These are phyloP conservation scores for Aphanomyces invadans DNA, from an alignment of 352 stramenopile genomes.

Conservation along the genomic window DNA sequence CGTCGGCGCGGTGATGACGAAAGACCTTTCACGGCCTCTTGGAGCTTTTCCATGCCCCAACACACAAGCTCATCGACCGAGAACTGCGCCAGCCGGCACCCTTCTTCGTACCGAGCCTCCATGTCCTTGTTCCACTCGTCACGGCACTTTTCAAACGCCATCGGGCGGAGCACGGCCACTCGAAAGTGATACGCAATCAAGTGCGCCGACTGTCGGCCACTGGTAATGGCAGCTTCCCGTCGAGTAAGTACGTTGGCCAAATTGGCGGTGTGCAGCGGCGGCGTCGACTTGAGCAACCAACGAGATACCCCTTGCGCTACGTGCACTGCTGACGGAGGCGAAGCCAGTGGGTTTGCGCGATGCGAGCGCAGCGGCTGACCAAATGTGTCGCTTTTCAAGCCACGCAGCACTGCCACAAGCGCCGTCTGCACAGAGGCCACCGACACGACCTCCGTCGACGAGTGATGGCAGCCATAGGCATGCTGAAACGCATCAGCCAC, in stretches of 20 bases:
- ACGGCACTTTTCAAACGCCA: slow-evolving; percentile 46
- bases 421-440: slow-evolving; percentile 1
- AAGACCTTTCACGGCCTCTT: slow-evolving; percentile 52
- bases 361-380: slow-evolving; percentile 37
- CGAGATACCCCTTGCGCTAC: slow-evolving; percentile 28
- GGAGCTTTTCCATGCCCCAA: slow-evolving; percentile 44
- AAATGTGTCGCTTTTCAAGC: slow-evolving; percentile 61
- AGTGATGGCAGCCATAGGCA: background rate
- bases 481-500: slow-evolving; percentile 33
- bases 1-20: background rate
- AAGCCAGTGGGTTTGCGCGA: too few species aligned
- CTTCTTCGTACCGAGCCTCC: slow-evolving; percentile 27
- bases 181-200: slow-evolving; percentile 46
- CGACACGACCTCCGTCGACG: background rate
- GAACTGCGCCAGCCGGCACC: slow-evolving; percentile 29
- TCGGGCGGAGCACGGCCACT: background rate
- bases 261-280: slow-evolving; percentile 48
- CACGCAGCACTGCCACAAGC: slow-evolving; percentile 30
- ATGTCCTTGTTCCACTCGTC: slow-evolving; percentile 40
- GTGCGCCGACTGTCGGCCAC: slow-evolving; percentile 37
- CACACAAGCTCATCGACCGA: slow-evolving; percentile 39
- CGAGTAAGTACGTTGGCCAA: slow-evolving; percentile 37
- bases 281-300: slow-evolving; percentile 53
- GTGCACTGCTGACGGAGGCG: background rate
- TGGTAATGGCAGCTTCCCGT: slow-evolving; percentile 32